phyloP scores from a whole-genome alignment of 768 basidiomycete species.

The Neoboletus brunneissimus region DNA sequence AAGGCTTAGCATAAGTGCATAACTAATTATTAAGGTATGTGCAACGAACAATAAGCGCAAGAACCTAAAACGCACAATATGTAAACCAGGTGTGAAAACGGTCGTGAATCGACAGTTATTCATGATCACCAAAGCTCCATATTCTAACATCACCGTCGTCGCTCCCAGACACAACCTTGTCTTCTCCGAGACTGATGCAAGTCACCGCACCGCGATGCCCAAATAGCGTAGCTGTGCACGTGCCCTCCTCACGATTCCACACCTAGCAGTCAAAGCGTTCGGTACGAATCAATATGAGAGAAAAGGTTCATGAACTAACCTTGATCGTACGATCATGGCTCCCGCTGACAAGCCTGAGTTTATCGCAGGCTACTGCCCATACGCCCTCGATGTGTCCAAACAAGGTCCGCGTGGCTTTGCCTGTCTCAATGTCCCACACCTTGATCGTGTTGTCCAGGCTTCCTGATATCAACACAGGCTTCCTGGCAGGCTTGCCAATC shows the following conservation, averaged over 20 bases:
- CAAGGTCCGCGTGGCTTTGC: constrained; percentile 71
- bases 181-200: constrained; percentile 85
- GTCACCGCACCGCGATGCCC: constrained; percentile 95
- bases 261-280: constrained; percentile 48
- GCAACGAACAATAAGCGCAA: not conserved
- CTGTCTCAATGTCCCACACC: constrained; percentile 91
- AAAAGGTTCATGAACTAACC: constrained; percentile 43
- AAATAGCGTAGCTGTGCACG: constrained; percentile 84
- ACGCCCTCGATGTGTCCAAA: constrained; percentile 99
- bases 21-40: not conserved
- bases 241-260: constrained; percentile 89
- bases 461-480: constrained; percentile 81
- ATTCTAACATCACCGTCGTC: constrained; percentile 87
- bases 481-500: constrained; percentile 35
- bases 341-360: constrained; percentile 85
- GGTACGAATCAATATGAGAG: not conserved
- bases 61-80: not conserved
- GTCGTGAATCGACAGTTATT: constrained; percentile 1
- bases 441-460: constrained; percentile 95
- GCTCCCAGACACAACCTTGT: constrained; percentile 95
- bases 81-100: not conserved
- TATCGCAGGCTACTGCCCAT: constrained; percentile 93
- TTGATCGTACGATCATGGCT: constrained; percentile 98
- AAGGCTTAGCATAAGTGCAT: not conserved
- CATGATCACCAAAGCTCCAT: constrained; percentile 63